Base-by-base conservation (phyloP, 441 rosid species). In the Erysimum pusillum region DNA sequence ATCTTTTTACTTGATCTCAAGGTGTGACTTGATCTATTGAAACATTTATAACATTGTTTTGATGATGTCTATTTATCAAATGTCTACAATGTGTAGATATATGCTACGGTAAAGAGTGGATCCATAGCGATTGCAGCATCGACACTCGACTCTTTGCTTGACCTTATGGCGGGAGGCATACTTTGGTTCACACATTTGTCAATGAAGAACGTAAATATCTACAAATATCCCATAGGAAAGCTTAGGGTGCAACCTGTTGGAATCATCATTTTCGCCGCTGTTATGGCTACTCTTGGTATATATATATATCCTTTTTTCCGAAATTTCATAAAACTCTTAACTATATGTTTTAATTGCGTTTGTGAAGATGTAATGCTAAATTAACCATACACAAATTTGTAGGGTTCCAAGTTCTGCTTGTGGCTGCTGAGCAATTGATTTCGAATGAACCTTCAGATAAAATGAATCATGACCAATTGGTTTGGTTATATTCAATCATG, bases 41-140 rank as follows among this genome's bases (percentile, higher is more conserved):
- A 15, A 5, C 36, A 41, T 67, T 17, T 49, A 20, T 13, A 18
- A 51, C 53, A 35, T 17, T 53, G 38, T 41, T 58, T 63, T 58
- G 34, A 17, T 48, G 20, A 51, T 9, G 25, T 63, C 25, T 15
- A 42, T 18, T 49, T 56, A 73, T 67, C 18, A 62, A 11, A 28
- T 41, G 39, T 36, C 1, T 60, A 22, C 48, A 60, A 62, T 64
- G 46, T 67, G 69, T 84, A 94, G 96, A 77, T 89, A 17, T 94
- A 83, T 82, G 98, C 97, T 18, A 90, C 97, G 2, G n/a, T 94
- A 63, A 88, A 59, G 86, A 91, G 90, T 83, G 97, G 91, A 83
- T 94, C 98, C 9, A 72, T 91, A 75, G 98, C 98, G 25, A 87
- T 94, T 77, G 97, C 96, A 53, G 98, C 98, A 36, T 94, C 98